These are phyloP conservation scores for Fusarium keratoplasticum DNA, from an alignment of 2,329 filamentous ascomycete genomes.

Conservation along the genomic window DNA sequence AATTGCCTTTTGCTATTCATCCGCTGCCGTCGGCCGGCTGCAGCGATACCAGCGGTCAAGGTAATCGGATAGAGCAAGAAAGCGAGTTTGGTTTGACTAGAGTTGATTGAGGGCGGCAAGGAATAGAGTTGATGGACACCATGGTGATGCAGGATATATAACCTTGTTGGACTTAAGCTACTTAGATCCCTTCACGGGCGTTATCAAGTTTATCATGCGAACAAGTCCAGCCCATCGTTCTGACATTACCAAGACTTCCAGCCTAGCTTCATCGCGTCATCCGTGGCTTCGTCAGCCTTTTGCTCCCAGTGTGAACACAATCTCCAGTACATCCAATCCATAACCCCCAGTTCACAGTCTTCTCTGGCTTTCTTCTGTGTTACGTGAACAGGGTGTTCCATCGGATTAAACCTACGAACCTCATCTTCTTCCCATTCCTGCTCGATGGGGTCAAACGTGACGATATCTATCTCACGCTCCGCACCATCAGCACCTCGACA, in stretches of 20 bases:
- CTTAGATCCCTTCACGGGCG: too few species aligned
- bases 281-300: neutral
- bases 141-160: too few species aligned
- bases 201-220: too few species aligned
- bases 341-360: neutral
- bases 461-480: neutral
- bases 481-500: neutral
- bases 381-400: neutral
- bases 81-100: too few species aligned
- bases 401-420: neutral
- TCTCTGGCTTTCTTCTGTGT: neutral
- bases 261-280: neutral
- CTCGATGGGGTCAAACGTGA: neutral
- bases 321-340: neutral
- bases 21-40: too few species aligned
- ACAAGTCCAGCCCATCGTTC: neutral
- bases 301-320: neutral
- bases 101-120: too few species aligned
- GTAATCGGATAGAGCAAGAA: too few species aligned
- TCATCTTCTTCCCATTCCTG: neutral
- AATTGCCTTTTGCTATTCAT: too few species aligned
- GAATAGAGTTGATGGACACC: too few species aligned
- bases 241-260: neutral
- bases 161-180: too few species aligned
- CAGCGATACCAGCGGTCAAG: too few species aligned